Percentiles rank a stretch among this genome's conserved stretches.
These are phyloP conservation scores for Phytophthora idaei DNA, from an alignment of 352 stramenopile genomes.

Conservation along the genomic window DNA sequence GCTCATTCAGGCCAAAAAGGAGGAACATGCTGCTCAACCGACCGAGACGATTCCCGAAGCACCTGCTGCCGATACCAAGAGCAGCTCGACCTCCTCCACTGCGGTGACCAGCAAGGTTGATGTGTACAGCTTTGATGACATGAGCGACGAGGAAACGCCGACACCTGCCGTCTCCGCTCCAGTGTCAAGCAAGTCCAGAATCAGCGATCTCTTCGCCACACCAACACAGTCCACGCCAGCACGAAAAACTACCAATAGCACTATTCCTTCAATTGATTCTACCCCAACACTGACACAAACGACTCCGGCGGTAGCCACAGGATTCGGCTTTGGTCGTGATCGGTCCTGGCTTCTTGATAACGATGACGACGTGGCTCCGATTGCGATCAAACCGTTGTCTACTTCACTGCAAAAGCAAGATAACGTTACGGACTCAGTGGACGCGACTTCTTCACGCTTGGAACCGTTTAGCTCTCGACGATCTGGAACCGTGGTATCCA, in stretches of 20 bases:
- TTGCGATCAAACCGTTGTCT: conserved; percentile 11
- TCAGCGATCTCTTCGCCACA: conserved; percentile 30
- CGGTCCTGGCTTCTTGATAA: conserved; percentile 61
- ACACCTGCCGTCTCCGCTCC: conserved; percentile 9
- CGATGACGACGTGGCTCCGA: conserved; percentile 38
- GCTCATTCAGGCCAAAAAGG: conserved; percentile 50
- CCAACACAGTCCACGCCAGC: conserved; percentile 12
- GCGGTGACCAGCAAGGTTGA: conserved; percentile 35
- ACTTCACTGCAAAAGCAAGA: conserved; percentile 17
- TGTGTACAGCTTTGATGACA: conserved; percentile 58
- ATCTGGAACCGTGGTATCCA: neutral
- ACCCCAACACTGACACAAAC: conserved; percentile 4
- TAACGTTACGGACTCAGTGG: neutral
- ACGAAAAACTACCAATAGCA: conserved; percentile 8
- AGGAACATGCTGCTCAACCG: conserved; percentile 30
- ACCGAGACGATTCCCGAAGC: conserved; percentile 6
- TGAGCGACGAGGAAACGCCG: conserved; percentile 41
- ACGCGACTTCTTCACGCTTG: conserved; percentile 4
- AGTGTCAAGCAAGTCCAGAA: conserved; percentile 27
- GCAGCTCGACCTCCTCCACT: neutral
- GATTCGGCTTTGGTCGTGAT: conserved; percentile 52
- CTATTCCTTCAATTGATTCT: neutral
- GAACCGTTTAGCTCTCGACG: conserved; percentile 21
- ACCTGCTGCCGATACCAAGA: conserved; percentile 6
- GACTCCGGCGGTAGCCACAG: conserved; percentile 19